Percentiles rank a stretch among this genome's conserved stretches.
Conservation (phyloP, 164 flowering plant genomes). For the Stephania japonica region DNA sequence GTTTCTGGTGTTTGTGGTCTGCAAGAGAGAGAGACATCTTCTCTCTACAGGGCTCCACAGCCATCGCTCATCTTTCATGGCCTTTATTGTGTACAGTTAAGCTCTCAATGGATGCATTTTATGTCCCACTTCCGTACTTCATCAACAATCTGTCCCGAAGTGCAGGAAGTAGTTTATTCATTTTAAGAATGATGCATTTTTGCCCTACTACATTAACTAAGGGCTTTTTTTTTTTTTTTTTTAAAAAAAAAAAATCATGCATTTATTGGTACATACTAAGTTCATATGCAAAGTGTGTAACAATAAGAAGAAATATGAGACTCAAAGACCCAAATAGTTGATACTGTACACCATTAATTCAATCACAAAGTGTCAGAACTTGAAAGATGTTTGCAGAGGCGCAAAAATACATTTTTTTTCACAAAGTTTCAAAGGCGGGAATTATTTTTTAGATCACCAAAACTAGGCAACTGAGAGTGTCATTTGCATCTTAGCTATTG, state of each 20-base stretch:
- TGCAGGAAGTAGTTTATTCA: too few relatives aligned
- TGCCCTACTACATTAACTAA: too few relatives aligned
- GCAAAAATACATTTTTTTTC: neutral
- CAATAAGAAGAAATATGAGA: neutral
- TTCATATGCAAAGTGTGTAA: neutral
- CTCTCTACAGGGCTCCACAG: conserved; percentile 54
- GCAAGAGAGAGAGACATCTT: conserved; percentile 54
- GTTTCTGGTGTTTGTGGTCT: conserved; percentile 20
- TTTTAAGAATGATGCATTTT: too few relatives aligned
- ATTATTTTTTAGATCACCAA: neutral
- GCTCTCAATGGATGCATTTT: too few relatives aligned
- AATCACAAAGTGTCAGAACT: neutral
- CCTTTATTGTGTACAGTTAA: neutral
- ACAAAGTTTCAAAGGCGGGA: neutral
- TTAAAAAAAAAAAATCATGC: too few relatives aligned
- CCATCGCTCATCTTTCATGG: conserved; percentile 6
- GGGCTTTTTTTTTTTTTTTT: too few relatives aligned
- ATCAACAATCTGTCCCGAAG: too few relatives aligned
- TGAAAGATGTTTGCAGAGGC: neutral
- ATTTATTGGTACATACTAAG: too few relatives aligned
- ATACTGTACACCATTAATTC: neutral
- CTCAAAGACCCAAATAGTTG: neutral
- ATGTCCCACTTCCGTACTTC: too few relatives aligned
- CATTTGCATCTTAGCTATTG: neutral
- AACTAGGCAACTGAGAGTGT: neutral